Evolutionary conservation across 169 alveolate genomes (phyloP).

Genomic region (Cryptosporidium sp.): DNA sequence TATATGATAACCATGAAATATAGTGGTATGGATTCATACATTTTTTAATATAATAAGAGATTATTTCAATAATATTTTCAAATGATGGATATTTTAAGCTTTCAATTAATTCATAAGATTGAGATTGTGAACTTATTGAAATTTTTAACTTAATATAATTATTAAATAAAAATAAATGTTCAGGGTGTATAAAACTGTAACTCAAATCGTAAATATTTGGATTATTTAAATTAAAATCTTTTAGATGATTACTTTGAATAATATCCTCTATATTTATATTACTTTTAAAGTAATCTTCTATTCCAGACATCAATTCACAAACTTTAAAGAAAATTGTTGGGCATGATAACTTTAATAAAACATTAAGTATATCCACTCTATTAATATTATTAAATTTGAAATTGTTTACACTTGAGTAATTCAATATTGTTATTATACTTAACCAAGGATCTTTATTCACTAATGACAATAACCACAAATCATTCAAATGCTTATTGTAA

Average conservation of each 20-base stretch:
- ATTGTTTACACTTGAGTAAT: constrained; percentile 17
- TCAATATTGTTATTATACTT: constrained; percentile 32
- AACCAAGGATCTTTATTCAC: constrained; percentile 44
- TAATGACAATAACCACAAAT: constrained; percentile 24
- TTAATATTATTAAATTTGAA: not conserved
- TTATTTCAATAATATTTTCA: constrained; percentile 44
- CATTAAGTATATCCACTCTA: not conserved
- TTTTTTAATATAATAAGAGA: constrained; percentile 58
- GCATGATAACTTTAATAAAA: constrained; percentile 8
- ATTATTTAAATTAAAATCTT: not conserved
- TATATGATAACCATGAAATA: constrained; percentile 38
- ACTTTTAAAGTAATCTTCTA: constrained; percentile 9
- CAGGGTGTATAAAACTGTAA: constrained; percentile 67
- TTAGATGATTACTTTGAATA: not conserved
- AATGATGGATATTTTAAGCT: constrained; percentile 3
- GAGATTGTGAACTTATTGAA: not conserved
- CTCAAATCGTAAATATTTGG: constrained; percentile 18
- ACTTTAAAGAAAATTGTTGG: constrained; percentile 30
- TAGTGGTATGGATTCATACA: constrained; percentile 58
- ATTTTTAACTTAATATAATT: constrained; percentile 9
- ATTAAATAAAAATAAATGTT: constrained; percentile 32
- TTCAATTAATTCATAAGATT: not conserved
- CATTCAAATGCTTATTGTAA: constrained; percentile 5
- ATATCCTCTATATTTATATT: not conserved
- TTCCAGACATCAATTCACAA: not conserved